Percentiles rank a stretch among this genome's conserved stretches.
These are phyloP conservation scores for Trifolium subterraneum DNA, from an alignment of 306 rosid species.

Conservation along the genomic window DNA sequence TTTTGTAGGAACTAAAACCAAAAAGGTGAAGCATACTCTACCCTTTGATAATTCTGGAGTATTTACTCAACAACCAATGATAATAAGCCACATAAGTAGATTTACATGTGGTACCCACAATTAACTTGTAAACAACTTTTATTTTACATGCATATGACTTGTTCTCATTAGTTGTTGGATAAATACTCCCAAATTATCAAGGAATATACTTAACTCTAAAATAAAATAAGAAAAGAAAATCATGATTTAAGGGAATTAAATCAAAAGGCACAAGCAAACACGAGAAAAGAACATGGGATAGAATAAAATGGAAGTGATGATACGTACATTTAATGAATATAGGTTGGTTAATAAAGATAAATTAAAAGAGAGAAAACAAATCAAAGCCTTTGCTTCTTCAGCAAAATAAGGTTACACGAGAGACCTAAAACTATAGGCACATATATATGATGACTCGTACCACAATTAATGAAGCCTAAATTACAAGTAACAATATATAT, in stretches of 20 bases:
- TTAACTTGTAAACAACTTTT: no score
- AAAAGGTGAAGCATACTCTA: no score
- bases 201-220: no score
- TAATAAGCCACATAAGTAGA: no score
- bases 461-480: slow-evolving; percentile 38
- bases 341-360: slow-evolving; percentile 51
- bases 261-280: slow-evolving; percentile 48
- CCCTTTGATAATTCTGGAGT: no score
- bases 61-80: no score
- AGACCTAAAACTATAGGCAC: slow-evolving; percentile 14
- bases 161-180: no score
- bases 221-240: neutral
- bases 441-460: slow-evolving; percentile 35
- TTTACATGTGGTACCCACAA: no score
- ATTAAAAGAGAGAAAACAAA: slow-evolving; percentile 21
- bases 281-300: slow-evolving; percentile 41
- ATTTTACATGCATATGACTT: no score
- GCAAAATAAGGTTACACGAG: slow-evolving; percentile 50
- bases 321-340: slow-evolving; percentile 46
- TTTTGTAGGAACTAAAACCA: no score
- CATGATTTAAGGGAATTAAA: slow-evolving; percentile 28
- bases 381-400: slow-evolving; percentile 60
- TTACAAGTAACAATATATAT: neutral
- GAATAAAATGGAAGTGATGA: slow-evolving; percentile 12
- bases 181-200: no score